Conservation (phyloP, 2,329 filamentous ascomycete genomes). For the Fusarium sp. region DNA sequence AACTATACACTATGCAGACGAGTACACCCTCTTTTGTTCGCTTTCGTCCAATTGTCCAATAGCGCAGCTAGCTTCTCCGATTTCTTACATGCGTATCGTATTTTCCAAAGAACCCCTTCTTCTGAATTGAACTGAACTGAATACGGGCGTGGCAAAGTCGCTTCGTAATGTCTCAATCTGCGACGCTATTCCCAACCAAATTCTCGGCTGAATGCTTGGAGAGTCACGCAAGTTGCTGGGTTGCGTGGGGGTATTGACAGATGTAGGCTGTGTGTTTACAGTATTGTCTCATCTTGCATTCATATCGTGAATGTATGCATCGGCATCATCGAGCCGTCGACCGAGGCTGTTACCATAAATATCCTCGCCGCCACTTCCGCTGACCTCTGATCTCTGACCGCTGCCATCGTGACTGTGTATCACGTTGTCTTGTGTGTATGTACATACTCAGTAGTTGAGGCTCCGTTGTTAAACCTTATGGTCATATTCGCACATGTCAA, state of each 20-base stretch:
- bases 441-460: conserved; percentile 17
- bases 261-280: background rate
- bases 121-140: background rate
- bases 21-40: conserved; percentile 21
- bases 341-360: conserved; percentile 17
- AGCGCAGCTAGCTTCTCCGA: background rate
- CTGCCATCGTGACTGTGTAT: conserved; percentile 3
- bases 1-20: conserved; percentile 8
- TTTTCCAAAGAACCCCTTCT: conserved; percentile 14
- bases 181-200: conserved; percentile 31
- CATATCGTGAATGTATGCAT: background rate
- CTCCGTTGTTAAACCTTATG: conserved; percentile 16
- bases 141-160: conserved; percentile 26
- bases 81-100: conserved; percentile 21
- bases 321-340: conserved; percentile 25
- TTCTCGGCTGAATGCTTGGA: conserved; percentile 19
- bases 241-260: conserved; percentile 22
- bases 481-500: conserved; percentile 26
- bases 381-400: conserved; percentile 2
- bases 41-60: conserved; percentile 34
- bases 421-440: background rate
- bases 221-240: conserved; percentile 26
- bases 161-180: conserved; percentile 35
- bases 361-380: conserved; percentile 13
- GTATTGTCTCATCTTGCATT: background rate